Evolutionary conservation across 2,329 filamentous ascomycete species (phyloP).

Genomic region (Cladosporium halotolerans): DNA sequence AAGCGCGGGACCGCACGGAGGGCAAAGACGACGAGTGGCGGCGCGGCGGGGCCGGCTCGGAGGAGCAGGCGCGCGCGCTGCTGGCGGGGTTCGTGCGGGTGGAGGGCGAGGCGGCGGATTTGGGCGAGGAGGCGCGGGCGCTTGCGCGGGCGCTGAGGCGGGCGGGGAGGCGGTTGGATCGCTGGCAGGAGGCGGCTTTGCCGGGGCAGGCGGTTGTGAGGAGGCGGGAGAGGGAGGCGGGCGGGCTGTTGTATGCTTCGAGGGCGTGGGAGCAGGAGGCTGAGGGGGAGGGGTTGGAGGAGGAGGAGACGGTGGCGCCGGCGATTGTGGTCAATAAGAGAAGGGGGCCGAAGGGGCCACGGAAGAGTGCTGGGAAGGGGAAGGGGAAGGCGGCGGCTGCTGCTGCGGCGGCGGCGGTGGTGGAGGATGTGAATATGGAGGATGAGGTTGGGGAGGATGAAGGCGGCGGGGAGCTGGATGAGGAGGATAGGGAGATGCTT

Average conservation of each 20-base stretch:
- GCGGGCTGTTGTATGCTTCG: background rate
- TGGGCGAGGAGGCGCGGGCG: constrained; percentile 65
- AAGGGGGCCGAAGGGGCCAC: background rate
- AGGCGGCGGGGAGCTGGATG: constrained; percentile 21
- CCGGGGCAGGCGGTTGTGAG: constrained; percentile 24
- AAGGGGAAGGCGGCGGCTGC: constrained; percentile 1
- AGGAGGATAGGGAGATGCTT: constrained; percentile 33
- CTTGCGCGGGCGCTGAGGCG: constrained; percentile 62
- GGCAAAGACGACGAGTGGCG: constrained; percentile 32
- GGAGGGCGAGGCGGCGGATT: constrained; percentile 59
- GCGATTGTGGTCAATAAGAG: background rate
- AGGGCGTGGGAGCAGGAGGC: background rate
- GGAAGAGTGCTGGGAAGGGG: constrained; percentile 11
- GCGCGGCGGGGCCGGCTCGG: constrained; percentile 2
- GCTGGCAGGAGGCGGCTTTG: constrained; percentile 54
- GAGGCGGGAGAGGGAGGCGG: constrained; percentile 18
- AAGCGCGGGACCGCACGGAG: constrained; percentile 18
- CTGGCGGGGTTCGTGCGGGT: constrained; percentile 55
- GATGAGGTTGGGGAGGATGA: constrained; percentile 18
- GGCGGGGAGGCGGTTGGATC: constrained; percentile 56
- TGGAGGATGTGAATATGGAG: constrained; percentile 14
- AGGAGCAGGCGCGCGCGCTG: constrained; percentile 19
- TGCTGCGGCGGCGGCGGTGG: background rate
- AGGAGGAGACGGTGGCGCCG: background rate
- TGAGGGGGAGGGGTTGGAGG: background rate